Conservation (phyloP, 2,329 filamentous ascomycete species). For the Aureobasidium sp. region DNA sequence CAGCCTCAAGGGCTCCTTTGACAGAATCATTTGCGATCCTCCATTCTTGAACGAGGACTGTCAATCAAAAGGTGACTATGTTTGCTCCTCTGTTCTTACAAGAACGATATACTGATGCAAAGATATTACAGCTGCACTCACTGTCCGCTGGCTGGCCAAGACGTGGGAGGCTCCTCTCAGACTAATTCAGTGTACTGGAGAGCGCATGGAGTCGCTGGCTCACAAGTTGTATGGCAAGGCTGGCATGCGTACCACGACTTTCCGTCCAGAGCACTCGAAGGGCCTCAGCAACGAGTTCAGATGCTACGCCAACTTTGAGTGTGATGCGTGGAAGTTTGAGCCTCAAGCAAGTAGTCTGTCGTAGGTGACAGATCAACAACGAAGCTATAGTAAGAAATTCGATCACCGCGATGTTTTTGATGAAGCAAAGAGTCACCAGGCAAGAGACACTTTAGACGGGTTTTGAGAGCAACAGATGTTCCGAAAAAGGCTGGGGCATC, state of each 20-base stretch:
- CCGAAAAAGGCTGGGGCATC: neutral
- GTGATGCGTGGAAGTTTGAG: conserved; percentile 37
- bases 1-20: conserved; percentile 56
- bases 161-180: conserved; percentile 32
- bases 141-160: conserved; percentile 65
- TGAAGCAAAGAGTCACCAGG: neutral
- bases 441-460: neutral
- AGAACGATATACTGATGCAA: neutral
- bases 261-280: conserved; percentile 61
- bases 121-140: conserved; percentile 55
- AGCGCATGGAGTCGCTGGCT: conserved; percentile 63
- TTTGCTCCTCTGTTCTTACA: conserved; percentile 13
- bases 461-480: neutral
- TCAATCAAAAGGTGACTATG: conserved; percentile 60
- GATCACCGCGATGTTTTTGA: neutral
- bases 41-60: conserved; percentile 76
- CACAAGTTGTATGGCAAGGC: conserved; percentile 59
- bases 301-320: conserved; percentile 73
- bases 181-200: conserved; percentile 68
- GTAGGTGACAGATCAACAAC: too few species aligned
- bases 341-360: neutral
- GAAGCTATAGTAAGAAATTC: neutral
- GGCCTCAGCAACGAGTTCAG: conserved; percentile 75
- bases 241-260: conserved; percentile 59
- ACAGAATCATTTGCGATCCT: conserved; percentile 68